Evolutionary conservation across 768 basidiomycete genomes (phyloP).

Genomic region (Termitomyces sp.): DNA sequence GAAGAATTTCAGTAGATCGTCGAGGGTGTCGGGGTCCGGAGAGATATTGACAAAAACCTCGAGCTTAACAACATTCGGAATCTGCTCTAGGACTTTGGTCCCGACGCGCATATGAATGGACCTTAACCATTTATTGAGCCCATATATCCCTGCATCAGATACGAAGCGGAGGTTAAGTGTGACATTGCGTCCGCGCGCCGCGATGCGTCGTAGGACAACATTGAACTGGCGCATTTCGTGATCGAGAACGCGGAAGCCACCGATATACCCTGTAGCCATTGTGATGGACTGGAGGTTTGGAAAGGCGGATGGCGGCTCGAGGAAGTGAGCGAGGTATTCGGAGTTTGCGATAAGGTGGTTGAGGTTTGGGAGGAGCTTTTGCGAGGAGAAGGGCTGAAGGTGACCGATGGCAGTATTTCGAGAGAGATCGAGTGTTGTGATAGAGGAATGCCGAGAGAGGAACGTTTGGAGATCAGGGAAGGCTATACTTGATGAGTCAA

Average conservation of each 20-base stretch:
- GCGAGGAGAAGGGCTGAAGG: constrained; percentile 2
- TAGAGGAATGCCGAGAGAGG: constrained; percentile 15
- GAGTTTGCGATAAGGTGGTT: constrained; percentile 6
- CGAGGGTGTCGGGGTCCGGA: background rate
- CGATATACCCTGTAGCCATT: background rate
- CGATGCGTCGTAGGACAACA: background rate
- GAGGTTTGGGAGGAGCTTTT: constrained; percentile 9
- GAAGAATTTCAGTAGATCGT: background rate
- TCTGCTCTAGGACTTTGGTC: background rate
- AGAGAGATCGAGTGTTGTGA: constrained; percentile 17
- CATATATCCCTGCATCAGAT: constrained; percentile 2
- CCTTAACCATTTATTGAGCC: background rate
- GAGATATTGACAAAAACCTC: constrained; percentile 3
- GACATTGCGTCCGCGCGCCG: background rate
- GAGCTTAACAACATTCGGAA: background rate
- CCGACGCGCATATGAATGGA: background rate
- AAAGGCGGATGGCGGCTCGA: constrained; percentile 5
- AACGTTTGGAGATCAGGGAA: constrained; percentile 18
- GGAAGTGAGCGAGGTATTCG: constrained; percentile 9
- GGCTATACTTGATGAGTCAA: constrained; percentile 11
- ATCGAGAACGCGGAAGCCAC: background rate
- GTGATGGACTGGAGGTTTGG: constrained; percentile 2
- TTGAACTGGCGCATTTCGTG: background rate
- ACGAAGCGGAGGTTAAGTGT: constrained; percentile 5
- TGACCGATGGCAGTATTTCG: constrained; percentile 5